phyloP scores from a whole-genome alignment of 768 basidiomycete species.

The Tricholoma sp. region DNA sequence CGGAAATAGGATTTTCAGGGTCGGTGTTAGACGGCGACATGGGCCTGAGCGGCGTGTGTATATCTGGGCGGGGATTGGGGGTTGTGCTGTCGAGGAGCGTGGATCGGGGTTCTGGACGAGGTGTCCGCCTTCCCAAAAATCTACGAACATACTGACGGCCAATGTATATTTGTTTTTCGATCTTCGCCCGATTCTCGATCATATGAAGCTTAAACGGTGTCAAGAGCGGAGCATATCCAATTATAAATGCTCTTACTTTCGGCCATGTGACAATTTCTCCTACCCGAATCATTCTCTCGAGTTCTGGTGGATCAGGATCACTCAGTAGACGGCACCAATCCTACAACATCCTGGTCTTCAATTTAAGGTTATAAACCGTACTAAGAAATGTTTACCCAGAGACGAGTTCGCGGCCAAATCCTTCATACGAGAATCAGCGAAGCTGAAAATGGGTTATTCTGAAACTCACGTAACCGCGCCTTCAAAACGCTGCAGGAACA shows the following conservation, averaged over 20 bases:
- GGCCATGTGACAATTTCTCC: constrained; percentile 96
- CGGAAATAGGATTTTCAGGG: constrained; percentile 55
- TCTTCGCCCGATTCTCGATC: constrained; percentile 82
- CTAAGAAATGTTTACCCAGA: constrained; percentile 45
- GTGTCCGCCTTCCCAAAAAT: constrained; percentile 35
- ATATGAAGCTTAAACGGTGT: constrained; percentile 66
- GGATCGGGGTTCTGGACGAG: constrained; percentile 18
- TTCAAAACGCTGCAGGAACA: constrained; percentile 93
- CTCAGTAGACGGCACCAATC: constrained; percentile 83
- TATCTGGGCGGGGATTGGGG: constrained; percentile 7
- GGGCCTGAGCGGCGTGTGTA: constrained; percentile 14
- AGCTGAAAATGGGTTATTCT: constrained; percentile 17
- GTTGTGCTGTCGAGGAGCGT: constrained; percentile 15
- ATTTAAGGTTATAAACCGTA: constrained; percentile 2
- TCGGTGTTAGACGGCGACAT: constrained; percentile 32
- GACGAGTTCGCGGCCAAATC: constrained; percentile 80
- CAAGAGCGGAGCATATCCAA: background rate
- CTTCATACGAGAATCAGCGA: constrained; percentile 31
- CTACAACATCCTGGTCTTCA: constrained; percentile 28
- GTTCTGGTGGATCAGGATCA: constrained; percentile 75
- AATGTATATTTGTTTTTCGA: constrained; percentile 78
- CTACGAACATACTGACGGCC: constrained; percentile 72
- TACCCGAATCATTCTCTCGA: constrained; percentile 81
- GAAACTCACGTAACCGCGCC: constrained; percentile 74
- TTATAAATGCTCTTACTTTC: constrained; percentile 50